Evolutionary conservation across 2,329 filamentous ascomycete genomes (phyloP), one percentile per base, ranked within the genome.

Genomic region (Fusarium torulosum): DNA sequence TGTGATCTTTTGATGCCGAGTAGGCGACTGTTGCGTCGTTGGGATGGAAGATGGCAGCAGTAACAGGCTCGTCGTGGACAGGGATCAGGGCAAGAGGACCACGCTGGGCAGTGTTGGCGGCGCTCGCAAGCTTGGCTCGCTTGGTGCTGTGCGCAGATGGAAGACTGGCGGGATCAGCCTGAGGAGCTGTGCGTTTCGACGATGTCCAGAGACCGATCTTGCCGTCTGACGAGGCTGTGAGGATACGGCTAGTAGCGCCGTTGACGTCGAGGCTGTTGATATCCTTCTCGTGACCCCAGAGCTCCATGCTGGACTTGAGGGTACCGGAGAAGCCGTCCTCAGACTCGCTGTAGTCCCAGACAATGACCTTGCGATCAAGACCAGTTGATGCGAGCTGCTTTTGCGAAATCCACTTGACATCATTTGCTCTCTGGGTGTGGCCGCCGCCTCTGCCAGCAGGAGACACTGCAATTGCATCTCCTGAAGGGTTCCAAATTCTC

Each of bases 1-100:
- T 92, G 83, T 97, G 94, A 81, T 99, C 96, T 81, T 92, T 91
- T 19, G 94, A 97, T 21, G 90, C 89, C 2, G 93, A 95, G 83
- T 99, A 98, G 45, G 92, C 95, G 40, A 97, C 93, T 15, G 93
- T 97, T 13, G 89, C 81, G 79, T 98, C 95, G 53, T 88, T 85
- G 6, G 90, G 90, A 79, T 97, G 93, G 82, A 99, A 98, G 46
- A 93, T 85, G 37, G 91, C 91, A 53, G 90, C 91, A 2, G 92
- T 92, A 43, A 94, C 93, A 43, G 91, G 86, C 13, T 89, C 86
- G 56, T 87, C 87, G 84, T 97, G 91, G 53, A 88, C 87, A 17
- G 86, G 81, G 59, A 97, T 85, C 53, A 96, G 83, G 40, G 89
- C 84, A 8, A 98, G 83, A 7, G 95, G 89, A 1, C 96, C 96